Base-by-base conservation (phyloP, 1,139 yeast species). In the Komagataea norvegica region DNA sequence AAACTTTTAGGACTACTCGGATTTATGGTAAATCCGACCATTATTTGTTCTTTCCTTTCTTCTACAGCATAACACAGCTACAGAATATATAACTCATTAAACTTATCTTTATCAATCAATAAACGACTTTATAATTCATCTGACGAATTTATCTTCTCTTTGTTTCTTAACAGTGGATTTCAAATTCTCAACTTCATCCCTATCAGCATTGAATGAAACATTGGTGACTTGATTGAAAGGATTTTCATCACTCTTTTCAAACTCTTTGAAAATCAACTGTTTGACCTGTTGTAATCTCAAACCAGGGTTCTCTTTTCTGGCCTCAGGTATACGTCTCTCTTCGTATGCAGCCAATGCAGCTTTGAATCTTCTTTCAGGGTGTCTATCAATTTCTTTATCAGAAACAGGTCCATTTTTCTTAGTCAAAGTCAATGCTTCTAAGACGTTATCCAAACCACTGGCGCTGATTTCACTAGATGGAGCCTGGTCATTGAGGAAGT, bases 331-430 rank as follows among this genome's bases (percentile, higher is more conserved):
- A 53, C 93, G 72, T 42, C 69, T 66, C 46, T 80, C 91, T 54
- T 85, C 88, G 52, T 62, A 85, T 0, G 85, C 88, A 10, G 75
- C 70, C 45, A 69, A 69, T 0, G 95, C 95, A 14, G 93, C 88
- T 66, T 85, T 86, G 60, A 80, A 84, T 57, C 95, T 74, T 61
- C 94, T 74, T 65, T 85, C 95, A 8, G 95, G 95, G 52, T 85
- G 95, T 59, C 87, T 79, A 48, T 85, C 95, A 40, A 85, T 67
- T 41, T 79, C 86, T 55, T 78, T 82, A 46, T 70, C 66, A 29
- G 64, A 61, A 29, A 77, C 72, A 36, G 78, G 82, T 30, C 72
- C 77, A 35, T 69, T 74, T 41, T 65, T 70, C 33, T 68, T 63
- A 18, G 83, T 74, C 57, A 85, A 67, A 6, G 84, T 71, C 57